Evolutionary conservation across 2,329 filamentous ascomycete genomes (phyloP), one percentile per base, ranked within the genome.

Genomic region (Botrytis fabae): DNA sequence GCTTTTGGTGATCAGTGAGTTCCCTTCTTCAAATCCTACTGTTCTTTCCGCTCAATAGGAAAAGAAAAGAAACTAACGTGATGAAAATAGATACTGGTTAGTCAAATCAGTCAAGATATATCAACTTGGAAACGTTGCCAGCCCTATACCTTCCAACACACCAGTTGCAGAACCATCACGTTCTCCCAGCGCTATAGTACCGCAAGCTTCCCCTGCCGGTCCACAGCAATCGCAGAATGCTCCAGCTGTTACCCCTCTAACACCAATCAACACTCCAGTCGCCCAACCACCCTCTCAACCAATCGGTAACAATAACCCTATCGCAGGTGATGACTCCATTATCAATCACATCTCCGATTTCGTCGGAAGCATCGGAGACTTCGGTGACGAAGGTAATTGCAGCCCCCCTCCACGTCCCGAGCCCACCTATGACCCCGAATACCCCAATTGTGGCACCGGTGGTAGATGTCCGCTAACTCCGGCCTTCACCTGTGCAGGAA

Each of bases 1-100:
- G 92, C 86, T 18, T 97, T 96, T 81, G 80, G 83, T 35, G 86
- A 95, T 35, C 88, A 92, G 1, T 97, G 91, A 69, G 69, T 73
- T 32, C 9, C 0, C 1, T 7, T 54, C 40, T 20, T 42, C 22
- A 2, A 7, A 1, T 8, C 1, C 22, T 16, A 61, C 0, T 22
- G 5, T 35, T 12, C 1, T 61, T 35, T 20, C 1, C n/a, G 2
- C 25, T 16, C 2, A 1, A 16, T 20, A 20, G 22, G 4, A 1
- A 22, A 20, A 44, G 2, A 1, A 32, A 12, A 25, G 22, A 10
- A 1, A n/a, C 65, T 68, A 12, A 68, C 25, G 16, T 2, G 1
- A 16, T 18, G 8, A 25, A 25, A 57, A 10, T 20, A 68, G 65
- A 25, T 68, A 68, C 10, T 68, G 65, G 65, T 44, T 68, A 22